Conservation (phyloP, 768 basidiomycete species). For the Porphyrellus cyaneotinctus region DNA sequence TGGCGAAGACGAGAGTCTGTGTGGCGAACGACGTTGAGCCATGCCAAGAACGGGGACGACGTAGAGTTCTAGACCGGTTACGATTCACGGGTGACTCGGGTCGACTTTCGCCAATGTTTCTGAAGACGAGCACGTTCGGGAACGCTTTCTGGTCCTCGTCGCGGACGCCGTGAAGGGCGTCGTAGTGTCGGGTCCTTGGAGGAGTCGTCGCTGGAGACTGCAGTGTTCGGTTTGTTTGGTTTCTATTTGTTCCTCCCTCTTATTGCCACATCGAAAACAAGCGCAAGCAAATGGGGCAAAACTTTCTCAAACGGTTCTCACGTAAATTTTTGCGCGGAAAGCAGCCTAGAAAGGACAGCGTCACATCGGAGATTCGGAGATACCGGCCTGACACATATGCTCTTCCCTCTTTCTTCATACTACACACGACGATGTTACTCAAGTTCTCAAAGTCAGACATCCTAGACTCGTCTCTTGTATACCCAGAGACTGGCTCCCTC, state of each 20-base stretch:
- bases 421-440: conserved; percentile 46
- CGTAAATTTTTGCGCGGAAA: not conserved
- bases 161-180: conserved; percentile 16
- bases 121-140: conserved; percentile 1
- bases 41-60: conserved; percentile 29
- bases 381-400: not conserved
- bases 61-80: conserved; percentile 10
- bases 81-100: conserved; percentile 5
- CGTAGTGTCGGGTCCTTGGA: conserved; percentile 23
- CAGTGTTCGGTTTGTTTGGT: conserved; percentile 29
- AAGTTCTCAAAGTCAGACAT: conserved; percentile 58
- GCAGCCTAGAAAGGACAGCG: not conserved
- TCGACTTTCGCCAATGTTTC: conserved; percentile 12
- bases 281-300: conserved; percentile 16
- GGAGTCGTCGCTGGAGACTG: conserved; percentile 30
- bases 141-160: conserved; percentile 15
- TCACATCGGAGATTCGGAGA: not conserved
- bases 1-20: conserved; percentile 37
- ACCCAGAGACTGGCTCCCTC: conserved; percentile 46
- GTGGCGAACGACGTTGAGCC: conserved; percentile 43
- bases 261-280: conserved; percentile 29
- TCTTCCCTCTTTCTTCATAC: not conserved
- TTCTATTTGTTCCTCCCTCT: conserved; percentile 24
- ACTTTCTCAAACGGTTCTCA: conserved; percentile 6
- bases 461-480: conserved; percentile 51